phyloP scores from a whole-genome alignment of 164 flowering plant genomes.

The Hamamelis virginiana region DNA sequence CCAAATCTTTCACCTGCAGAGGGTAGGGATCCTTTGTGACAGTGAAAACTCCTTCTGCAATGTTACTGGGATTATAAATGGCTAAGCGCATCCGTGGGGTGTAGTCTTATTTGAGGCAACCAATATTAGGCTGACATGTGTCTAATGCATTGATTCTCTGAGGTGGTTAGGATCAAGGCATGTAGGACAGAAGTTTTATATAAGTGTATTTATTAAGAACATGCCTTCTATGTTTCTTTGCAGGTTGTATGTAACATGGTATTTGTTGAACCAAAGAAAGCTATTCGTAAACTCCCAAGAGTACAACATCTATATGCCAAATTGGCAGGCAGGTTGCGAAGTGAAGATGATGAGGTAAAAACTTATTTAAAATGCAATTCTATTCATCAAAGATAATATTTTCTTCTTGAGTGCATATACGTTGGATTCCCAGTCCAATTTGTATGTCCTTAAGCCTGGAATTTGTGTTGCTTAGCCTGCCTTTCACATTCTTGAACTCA shows the following conservation, averaged over 20 bases:
- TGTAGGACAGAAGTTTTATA: neutral
- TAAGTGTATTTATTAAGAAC: neutral
- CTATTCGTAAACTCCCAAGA: constrained; percentile 76
- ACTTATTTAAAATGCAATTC: neutral
- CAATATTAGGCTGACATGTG: neutral
- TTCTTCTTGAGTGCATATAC: neutral
- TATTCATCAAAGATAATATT: neutral
- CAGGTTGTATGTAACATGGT: constrained; percentile 70
- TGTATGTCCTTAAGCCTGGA: neutral
- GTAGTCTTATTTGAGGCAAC: too few species aligned
- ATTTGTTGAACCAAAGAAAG: constrained; percentile 62
- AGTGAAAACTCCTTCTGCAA: too few species aligned
- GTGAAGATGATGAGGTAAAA: constrained; percentile 88
- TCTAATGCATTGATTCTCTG: neutral
- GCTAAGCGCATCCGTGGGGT: too few species aligned
- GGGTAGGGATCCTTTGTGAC: too few species aligned
- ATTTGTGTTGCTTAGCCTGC: neutral
- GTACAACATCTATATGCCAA: constrained; percentile 86
- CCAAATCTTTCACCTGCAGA: too few species aligned
- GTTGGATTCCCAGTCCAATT: neutral
- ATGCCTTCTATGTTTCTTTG: constrained; percentile 10
- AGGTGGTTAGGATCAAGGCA: neutral
- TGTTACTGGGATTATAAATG: too few species aligned
- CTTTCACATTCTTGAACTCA: neutral
- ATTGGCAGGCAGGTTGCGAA: constrained; percentile 61